Evolutionary conservation across 768 basidiomycete species (phyloP).

Genomic region (Rickenella mellea): DNA sequence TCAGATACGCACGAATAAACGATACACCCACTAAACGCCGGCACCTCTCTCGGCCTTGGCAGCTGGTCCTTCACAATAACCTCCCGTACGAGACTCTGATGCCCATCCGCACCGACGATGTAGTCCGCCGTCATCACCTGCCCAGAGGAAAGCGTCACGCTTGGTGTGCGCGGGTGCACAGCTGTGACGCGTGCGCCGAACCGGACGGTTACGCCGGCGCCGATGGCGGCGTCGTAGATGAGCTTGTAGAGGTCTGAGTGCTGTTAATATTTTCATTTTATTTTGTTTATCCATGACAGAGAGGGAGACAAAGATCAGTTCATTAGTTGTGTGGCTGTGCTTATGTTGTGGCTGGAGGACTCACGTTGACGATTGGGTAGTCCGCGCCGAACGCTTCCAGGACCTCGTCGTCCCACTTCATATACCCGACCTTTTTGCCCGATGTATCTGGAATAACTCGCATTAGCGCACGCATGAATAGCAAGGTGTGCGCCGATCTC

Average conservation of each 20-base stretch:
- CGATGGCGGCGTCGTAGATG: constrained; percentile 34
- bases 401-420: constrained; percentile 38
- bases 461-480: too few relatives aligned
- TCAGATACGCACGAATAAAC: constrained; percentile 41
- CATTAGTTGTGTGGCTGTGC: too few relatives aligned
- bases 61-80: constrained; percentile 21
- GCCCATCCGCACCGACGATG: constrained; percentile 54
- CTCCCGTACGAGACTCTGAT: constrained; percentile 29
- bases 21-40: constrained; percentile 19
- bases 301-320: too few relatives aligned
- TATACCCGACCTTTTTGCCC: constrained; percentile 33
- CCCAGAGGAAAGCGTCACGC: constrained; percentile 28
- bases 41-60: constrained; percentile 18
- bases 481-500: constrained; percentile 7
- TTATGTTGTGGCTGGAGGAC: too few relatives aligned
- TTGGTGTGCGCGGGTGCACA: constrained; percentile 14
- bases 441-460: constrained; percentile 32
- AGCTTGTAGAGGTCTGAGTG: constrained; percentile 42
- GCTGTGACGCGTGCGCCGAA: constrained; percentile 24
- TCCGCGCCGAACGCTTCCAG: constrained; percentile 38
- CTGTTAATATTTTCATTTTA: constrained; percentile 19
- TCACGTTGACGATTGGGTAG: constrained; percentile 39
- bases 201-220: constrained; percentile 38
- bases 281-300: too few relatives aligned
- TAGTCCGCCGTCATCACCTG: constrained; percentile 38